Conservation (phyloP, 129 eudicot genomes). For the Flaveria sonorensis region DNA sequence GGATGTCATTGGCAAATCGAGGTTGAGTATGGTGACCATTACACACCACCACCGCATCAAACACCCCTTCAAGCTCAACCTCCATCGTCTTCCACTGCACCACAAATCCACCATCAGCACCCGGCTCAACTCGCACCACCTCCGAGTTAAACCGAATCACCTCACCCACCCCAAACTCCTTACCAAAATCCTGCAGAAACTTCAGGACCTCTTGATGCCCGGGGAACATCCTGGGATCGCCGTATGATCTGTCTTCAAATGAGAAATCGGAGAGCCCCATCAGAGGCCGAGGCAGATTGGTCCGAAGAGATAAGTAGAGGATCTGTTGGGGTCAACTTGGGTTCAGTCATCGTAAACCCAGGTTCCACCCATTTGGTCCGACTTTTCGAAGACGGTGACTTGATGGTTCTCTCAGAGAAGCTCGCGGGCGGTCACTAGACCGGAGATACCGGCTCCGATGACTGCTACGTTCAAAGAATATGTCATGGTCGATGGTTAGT, state of each 20-base stretch:
- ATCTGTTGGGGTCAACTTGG: constrained; percentile 53
- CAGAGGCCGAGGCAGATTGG: constrained; percentile 62
- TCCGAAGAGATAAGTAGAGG: constrained; percentile 66
- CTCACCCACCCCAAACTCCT: constrained; percentile 45
- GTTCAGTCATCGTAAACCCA: constrained; percentile 64
- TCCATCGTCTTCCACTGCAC: constrained; percentile 47
- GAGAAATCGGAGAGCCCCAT: constrained; percentile 76
- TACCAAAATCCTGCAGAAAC: constrained; percentile 56
- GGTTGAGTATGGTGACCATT: constrained; percentile 64
- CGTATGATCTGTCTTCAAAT: constrained; percentile 35
- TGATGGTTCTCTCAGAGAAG: constrained; percentile 57
- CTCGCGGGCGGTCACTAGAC: constrained; percentile 61
- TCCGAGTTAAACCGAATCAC: constrained; percentile 54
- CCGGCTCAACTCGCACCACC: constrained; percentile 45
- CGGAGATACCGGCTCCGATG: constrained; percentile 72
- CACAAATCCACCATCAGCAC: constrained; percentile 32
- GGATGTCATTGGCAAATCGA: constrained; percentile 45
- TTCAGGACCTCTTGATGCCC: constrained; percentile 65
- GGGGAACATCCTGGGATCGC: constrained; percentile 58
- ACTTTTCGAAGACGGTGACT: constrained; percentile 56
- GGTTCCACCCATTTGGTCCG: constrained; percentile 58
- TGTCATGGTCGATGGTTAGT: constrained; percentile 9
- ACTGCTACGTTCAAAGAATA: constrained; percentile 55
- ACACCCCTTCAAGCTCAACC: constrained; percentile 39
- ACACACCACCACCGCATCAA: constrained; percentile 77